Evolutionary conservation across 805 yeast genomes (phyloP).

Genomic region (Saccharomycopsis sp.): DNA sequence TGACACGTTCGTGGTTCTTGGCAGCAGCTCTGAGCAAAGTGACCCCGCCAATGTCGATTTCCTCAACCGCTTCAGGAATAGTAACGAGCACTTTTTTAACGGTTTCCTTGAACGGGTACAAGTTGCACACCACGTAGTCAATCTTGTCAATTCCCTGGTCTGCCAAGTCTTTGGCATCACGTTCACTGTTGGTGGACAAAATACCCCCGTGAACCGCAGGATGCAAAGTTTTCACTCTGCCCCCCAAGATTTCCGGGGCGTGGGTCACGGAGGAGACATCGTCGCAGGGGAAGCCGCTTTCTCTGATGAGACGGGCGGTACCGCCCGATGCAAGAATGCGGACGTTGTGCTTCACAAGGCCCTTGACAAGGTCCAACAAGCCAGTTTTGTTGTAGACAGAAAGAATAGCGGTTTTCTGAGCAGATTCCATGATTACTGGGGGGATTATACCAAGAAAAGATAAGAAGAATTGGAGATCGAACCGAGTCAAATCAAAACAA

Average conservation of each 20-base stretch:
- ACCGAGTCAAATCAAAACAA: no score
- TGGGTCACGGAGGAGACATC: conserved; percentile 93
- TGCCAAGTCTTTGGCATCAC: conserved; percentile 81
- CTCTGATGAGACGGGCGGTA: conserved; percentile 88
- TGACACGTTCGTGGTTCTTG: conserved; percentile 93
- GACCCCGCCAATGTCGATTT: conserved; percentile 97
- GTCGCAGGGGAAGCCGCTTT: conserved; percentile 96
- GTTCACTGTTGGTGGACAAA: conserved; percentile 84
- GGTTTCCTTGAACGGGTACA: conserved; percentile 97
- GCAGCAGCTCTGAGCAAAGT: conserved; percentile 98
- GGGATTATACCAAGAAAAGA: no score
- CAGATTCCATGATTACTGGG: not conserved
- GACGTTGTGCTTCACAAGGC: conserved; percentile 78
- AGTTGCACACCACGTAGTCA: conserved; percentile 93
- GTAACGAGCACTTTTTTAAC: conserved; percentile 93
- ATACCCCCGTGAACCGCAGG: conserved; percentile 99
- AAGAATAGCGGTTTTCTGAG: conserved; percentile 69
- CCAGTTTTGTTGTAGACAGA: conserved; percentile 98
- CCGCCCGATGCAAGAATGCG: conserved; percentile 96
- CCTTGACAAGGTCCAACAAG: conserved; percentile 89
- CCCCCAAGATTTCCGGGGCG: conserved; percentile 98
- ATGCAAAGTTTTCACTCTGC: conserved; percentile 95
- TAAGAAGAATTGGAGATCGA: no score
- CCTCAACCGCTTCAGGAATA: conserved; percentile 95
- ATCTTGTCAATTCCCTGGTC: conserved; percentile 92